Conservation (phyloP, 805 yeast species). For the Zygosaccharomyces lentus region DNA sequence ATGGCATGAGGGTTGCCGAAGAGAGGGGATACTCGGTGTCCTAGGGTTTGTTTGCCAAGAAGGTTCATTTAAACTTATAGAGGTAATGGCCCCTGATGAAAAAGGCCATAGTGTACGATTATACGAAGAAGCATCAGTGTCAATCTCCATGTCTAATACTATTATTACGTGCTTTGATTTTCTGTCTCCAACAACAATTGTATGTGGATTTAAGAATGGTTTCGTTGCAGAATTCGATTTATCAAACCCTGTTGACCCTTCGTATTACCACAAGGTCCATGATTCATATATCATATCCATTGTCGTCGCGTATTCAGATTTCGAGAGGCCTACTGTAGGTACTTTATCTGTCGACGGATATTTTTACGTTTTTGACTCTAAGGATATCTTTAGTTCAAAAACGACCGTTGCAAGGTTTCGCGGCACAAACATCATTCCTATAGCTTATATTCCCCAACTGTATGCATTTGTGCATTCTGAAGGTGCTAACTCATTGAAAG, state of each 20-base stretch:
- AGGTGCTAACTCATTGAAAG: constrained; percentile 38
- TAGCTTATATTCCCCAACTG: constrained; percentile 33
- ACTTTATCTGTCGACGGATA: constrained; percentile 44
- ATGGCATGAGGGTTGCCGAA: constrained; percentile 35
- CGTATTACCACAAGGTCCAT: constrained; percentile 38
- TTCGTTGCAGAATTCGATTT: constrained; percentile 53
- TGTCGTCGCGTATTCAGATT: constrained; percentile 35
- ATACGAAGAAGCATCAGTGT: constrained; percentile 25
- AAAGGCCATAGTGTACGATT: constrained; percentile 12
- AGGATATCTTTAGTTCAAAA: constrained; percentile 32
- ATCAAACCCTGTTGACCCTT: constrained; percentile 31
- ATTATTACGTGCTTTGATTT: constrained; percentile 48
- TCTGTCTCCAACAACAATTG: constrained; percentile 39
- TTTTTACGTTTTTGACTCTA: constrained; percentile 35
- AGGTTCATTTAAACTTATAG: constrained; percentile 51
- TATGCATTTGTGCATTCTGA: constrained; percentile 41
- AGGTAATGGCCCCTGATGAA: constrained; percentile 27
- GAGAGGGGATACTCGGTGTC: constrained; percentile 35
- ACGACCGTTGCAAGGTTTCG: constrained; percentile 32
- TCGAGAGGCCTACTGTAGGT: constrained; percentile 33
- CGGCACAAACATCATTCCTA: constrained; percentile 29
- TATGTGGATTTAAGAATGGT: constrained; percentile 60
- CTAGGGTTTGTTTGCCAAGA: constrained; percentile 54
- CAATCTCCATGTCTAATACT: constrained; percentile 26
- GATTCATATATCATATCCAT: constrained; percentile 38